These are phyloP conservation scores for Chernovozyma aurita DNA, from an alignment of 1,139 yeast species.

Conservation along the genomic window DNA sequence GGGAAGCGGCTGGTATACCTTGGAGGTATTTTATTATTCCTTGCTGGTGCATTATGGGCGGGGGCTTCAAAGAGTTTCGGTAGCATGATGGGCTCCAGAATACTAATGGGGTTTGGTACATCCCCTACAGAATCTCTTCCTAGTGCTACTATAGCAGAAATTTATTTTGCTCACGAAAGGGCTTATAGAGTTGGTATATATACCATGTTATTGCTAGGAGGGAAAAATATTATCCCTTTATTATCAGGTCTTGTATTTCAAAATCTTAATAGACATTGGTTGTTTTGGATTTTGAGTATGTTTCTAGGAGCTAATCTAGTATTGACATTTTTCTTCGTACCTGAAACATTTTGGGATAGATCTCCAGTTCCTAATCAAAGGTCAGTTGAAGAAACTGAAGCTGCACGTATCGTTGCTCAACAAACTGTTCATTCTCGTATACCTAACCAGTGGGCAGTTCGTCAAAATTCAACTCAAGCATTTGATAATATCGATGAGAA, in stretches of 20 bases:
- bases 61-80: conserved; percentile 47
- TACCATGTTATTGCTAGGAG: conserved; percentile 58
- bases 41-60: conserved; percentile 54
- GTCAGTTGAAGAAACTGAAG: conserved; percentile 45
- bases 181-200: conserved; percentile 62
- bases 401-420: conserved; percentile 39
- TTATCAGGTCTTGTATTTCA: conserved; percentile 52
- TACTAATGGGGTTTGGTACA: conserved; percentile 55
- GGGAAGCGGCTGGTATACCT: conserved; percentile 59
- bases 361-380: conserved; percentile 48
- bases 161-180: conserved; percentile 61
- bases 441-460: conserved; percentile 32
- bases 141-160: conserved; percentile 58
- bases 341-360: conserved; percentile 65
- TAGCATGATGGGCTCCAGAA: conserved; percentile 53
- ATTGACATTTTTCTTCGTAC: conserved; percentile 51
- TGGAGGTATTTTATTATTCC: conserved; percentile 43
- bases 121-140: conserved; percentile 63
- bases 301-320: conserved; percentile 45
- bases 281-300: conserved; percentile 56
- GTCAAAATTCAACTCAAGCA: conserved; percentile 11
- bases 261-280: conserved; percentile 52
- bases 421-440: conserved; percentile 25
- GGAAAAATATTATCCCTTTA: conserved; percentile 57
- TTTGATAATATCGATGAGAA: neutral